These are phyloP conservation scores for Aegle marmelos DNA, from an alignment of 345 rosid species.

Conservation along the genomic window DNA sequence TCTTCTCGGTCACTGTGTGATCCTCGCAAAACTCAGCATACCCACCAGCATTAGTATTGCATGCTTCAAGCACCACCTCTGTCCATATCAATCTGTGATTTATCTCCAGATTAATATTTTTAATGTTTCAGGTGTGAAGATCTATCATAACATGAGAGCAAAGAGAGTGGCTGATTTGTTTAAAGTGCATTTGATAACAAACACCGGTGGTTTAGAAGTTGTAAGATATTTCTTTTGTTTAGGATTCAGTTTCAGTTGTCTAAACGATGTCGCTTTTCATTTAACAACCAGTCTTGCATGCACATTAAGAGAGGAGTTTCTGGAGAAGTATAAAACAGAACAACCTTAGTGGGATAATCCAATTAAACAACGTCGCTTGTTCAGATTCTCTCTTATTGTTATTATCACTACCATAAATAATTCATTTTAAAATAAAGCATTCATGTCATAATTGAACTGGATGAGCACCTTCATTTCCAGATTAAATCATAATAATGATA, in stretches of 20 bases:
- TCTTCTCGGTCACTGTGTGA: constrained; percentile 52
- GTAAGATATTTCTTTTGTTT: neutral
- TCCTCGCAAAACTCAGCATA: constrained; percentile 16
- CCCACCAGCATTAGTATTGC: constrained; percentile 16
- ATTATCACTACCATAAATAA: no score
- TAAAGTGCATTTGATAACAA: neutral
- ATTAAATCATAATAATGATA: no score
- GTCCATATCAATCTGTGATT: neutral
- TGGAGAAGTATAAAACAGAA: no score
- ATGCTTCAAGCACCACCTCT: constrained; percentile 26
- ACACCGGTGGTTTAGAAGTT: neutral
- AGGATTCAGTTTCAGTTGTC: neutral
- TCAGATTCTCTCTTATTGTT: neutral
- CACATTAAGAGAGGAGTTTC: no score
- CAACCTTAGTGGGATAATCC: neutral
- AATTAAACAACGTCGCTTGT: neutral
- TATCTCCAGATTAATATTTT: neutral
- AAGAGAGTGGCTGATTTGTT: neutral
- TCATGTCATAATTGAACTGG: neutral
- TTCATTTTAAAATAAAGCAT: no score
- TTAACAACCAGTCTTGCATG: neutral
- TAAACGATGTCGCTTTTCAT: neutral
- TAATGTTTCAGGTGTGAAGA: neutral
- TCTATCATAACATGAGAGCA: neutral
- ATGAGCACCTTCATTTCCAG: neutral